Evolutionary conservation across 495 filamentous ascomycete genomes (phyloP), one percentile per base, ranked within the genome.

Genomic region (Penicillium chermesinum): DNA sequence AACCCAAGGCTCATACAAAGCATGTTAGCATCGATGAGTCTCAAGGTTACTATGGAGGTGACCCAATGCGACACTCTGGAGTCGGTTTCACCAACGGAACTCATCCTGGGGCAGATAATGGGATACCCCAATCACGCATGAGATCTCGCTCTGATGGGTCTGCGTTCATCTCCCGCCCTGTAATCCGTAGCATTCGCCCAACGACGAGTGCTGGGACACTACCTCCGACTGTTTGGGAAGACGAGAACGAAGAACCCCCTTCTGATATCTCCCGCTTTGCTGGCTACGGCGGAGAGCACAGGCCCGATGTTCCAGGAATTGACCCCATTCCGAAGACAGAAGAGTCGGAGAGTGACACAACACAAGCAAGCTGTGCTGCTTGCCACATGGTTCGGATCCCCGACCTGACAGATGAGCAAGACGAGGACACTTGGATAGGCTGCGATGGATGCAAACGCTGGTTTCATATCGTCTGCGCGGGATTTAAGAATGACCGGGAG

Each of bases 371-470:
- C 49, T 79, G 76, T 49, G 73, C 71, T 12, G 67, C 71, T 21
- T 79, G 76, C 46, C 72, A 77, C 36, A 60, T 77, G 50, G 64
- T 72, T 3, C 71, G 72, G 10, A 77, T 74, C 30, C 68, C 71
- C 13, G 43, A 70, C 8, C 65, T 69, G 25, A 65, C 59, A 4
- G 75, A 76, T 15, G 75, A 70, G 35, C 72, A 77, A 50, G 68
- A 69, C 21, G 70, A 75, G 45, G 76, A 76, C 47, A 79, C 80
- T 12, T 89, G 85, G 85, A 87, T 89, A 48, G 80, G 75, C 21
- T 89, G 85, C 54, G 84, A 89, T 61, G 84, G 82, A 25, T 89
- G 85, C 61, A 85, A 86, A 53, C 73, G 69, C 19, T 89, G 85
- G 85, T 87, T 81, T 53, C 85, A 89, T 59, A 84, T 82, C 40